These are phyloP conservation scores for Microsporum canis DNA, from an alignment of 2,329 filamentous ascomycete genomes.

Conservation along the genomic window DNA sequence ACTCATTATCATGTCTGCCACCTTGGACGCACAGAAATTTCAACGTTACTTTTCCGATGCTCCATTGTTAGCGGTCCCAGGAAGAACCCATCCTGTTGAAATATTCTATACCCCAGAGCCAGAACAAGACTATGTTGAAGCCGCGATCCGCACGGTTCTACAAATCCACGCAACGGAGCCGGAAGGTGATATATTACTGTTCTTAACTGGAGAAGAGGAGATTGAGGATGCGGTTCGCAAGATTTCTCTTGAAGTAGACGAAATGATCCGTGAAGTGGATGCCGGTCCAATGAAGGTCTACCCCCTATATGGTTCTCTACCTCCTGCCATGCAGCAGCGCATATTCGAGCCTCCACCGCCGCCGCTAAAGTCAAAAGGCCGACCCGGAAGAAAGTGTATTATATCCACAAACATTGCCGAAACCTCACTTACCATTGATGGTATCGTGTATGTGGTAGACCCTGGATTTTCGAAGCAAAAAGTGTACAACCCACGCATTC, in stretches of 20 bases:
- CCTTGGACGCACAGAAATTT: conserved; percentile 94
- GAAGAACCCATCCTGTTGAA: conserved; percentile 90
- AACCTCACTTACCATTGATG: conserved; percentile 93
- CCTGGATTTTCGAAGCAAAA: conserved; percentile 99
- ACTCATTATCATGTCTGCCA: conserved; percentile 98
- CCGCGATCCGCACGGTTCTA: conserved; percentile 82
- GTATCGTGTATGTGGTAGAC: conserved; percentile 98
- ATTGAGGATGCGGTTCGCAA: conserved; percentile 95
- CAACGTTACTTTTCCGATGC: conserved; percentile 95
- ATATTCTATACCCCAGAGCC: conserved; percentile 97
- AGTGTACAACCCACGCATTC: conserved; percentile 93
- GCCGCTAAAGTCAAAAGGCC: conserved; percentile 60
- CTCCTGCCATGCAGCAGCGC: conserved; percentile 82
- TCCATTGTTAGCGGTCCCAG: conserved; percentile 83
- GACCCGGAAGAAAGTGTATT: conserved; percentile 86
- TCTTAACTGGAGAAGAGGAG: conserved; percentile 95
- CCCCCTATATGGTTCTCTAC: conserved; percentile 85
- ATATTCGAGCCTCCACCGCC: conserved; percentile 86
- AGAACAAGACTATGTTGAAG: conserved; percentile 93
- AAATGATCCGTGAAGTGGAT: conserved; percentile 82
- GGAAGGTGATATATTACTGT: conserved; percentile 86
- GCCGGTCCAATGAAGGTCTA: conserved; percentile 83
- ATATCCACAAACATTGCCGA: conserved; percentile 97
- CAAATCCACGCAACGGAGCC: conserved; percentile 91
- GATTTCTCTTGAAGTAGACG: conserved; percentile 79